Conservation (phyloP, 1,284 basidiomycete species). For the Acaromyces ingoldii region DNA sequence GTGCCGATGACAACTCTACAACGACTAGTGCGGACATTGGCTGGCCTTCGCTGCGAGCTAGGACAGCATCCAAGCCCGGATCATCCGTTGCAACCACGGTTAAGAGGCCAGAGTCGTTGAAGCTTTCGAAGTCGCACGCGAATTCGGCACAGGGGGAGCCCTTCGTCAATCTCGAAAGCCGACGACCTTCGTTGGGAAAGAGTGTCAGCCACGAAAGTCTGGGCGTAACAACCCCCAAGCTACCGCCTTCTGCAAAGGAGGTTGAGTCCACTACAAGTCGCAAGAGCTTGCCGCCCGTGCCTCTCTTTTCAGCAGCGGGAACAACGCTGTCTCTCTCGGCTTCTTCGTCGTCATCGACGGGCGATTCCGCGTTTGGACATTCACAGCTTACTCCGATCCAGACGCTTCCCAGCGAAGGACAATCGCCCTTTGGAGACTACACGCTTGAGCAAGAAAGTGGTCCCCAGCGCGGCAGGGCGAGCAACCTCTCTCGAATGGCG, state of each 20-base stretch:
- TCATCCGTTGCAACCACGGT: neutral
- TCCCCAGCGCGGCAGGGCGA: no score
- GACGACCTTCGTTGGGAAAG: constrained; percentile 8
- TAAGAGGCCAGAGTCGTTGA: neutral
- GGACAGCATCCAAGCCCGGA: neutral
- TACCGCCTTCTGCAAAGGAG: no score
- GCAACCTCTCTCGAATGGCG: no score
- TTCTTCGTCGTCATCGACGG: no score
- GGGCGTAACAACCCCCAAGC: neutral
- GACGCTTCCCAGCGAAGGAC: no score
- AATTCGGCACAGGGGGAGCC: neutral
- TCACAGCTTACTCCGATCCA: no score
- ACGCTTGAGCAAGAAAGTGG: no score
- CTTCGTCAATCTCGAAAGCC: neutral
- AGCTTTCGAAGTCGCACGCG: neutral
- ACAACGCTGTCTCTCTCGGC: neutral
- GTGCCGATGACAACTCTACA: neutral
- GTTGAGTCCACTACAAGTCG: no score
- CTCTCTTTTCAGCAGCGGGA: neutral
- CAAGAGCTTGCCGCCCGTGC: neutral
- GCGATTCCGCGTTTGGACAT: no score
- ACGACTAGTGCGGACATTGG: neutral
- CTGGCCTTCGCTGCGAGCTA: neutral
- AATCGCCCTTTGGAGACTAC: neutral
- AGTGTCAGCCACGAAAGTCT: constrained; percentile 11